A percentile compares a stretch with the other conserved stretches of the same genome.
phyloP scores from a whole-genome alignment of 306 rosid genomes.

The Potentilla sterilis region DNA sequence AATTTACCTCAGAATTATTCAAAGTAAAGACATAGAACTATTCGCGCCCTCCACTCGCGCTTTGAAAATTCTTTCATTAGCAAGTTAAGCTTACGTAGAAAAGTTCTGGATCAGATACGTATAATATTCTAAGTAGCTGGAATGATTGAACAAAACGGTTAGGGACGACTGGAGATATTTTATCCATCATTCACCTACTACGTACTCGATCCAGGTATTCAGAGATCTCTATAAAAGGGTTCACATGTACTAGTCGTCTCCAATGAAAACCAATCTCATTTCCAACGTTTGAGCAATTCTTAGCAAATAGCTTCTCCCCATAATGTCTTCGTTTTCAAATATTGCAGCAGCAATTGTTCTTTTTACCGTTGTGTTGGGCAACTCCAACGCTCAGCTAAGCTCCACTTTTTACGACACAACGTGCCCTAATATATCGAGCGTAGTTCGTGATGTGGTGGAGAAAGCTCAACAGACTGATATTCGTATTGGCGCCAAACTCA shows the following conservation, averaged over 20 bases:
- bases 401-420: constrained; percentile 20
- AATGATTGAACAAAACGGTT: not conserved
- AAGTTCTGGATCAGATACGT: not conserved
- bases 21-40: not conserved
- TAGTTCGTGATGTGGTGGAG: constrained; percentile 27
- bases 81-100: not conserved
- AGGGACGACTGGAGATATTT: not conserved
- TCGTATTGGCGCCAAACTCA: constrained; percentile 33
- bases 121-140: not conserved
- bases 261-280: constrained; percentile 1
- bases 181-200: not conserved
- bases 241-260: not conserved
- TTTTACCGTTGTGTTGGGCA: constrained; percentile 11
- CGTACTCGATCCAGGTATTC: not conserved
- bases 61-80: not conserved
- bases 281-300: not conserved
- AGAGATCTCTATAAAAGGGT: constrained; percentile 9
- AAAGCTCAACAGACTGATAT: constrained; percentile 23
- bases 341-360: not conserved
- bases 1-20: too few species aligned
- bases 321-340: constrained; percentile 8
- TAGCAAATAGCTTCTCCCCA: not conserved
- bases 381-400: constrained; percentile 26
- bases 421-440: constrained; percentile 28
- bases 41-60: not conserved